Evolutionary conservation across 345 rosid species (phyloP).

Genomic region (Eutrema heterophyllum): DNA sequence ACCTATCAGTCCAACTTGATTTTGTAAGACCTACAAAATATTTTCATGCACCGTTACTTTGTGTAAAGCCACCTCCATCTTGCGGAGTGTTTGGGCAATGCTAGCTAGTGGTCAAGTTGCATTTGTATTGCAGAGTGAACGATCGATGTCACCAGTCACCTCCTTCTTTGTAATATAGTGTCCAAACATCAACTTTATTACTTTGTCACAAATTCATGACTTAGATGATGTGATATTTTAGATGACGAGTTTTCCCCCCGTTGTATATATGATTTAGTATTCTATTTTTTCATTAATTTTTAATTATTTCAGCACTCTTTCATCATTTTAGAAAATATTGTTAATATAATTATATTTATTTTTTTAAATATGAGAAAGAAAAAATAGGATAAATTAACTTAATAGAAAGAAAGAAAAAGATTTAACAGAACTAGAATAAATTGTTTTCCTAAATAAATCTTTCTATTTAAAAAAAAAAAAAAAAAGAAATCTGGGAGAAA

Average conservation of each 20-base stretch:
- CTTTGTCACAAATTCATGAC: neutral
- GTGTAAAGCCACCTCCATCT: neutral
- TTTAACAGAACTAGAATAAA: neutral
- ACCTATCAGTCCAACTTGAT: neutral
- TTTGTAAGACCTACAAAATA: neutral
- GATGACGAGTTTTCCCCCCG: neutral
- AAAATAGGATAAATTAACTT: neutral
- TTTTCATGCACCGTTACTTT: neutral
- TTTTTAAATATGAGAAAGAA: neutral
- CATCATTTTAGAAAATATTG: neutral
- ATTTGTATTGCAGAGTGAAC: neutral
- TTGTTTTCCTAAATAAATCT: neutral
- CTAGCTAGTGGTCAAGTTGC: neutral
- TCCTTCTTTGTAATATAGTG: neutral
- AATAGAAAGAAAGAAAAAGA: neutral
- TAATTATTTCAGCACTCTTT: neutral
- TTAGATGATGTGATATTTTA: neutral
- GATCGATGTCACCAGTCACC: neutral
- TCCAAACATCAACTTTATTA: neutral
- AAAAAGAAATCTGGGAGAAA: neutral
- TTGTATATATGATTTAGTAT: neutral
- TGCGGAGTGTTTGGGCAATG: too few species aligned
- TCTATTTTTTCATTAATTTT: neutral
- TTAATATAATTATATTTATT: neutral
- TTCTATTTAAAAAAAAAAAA: too few species aligned